phyloP scores from a whole-genome alignment of 2,329 filamentous ascomycete genomes.

The Nigrospora oryzae region DNA sequence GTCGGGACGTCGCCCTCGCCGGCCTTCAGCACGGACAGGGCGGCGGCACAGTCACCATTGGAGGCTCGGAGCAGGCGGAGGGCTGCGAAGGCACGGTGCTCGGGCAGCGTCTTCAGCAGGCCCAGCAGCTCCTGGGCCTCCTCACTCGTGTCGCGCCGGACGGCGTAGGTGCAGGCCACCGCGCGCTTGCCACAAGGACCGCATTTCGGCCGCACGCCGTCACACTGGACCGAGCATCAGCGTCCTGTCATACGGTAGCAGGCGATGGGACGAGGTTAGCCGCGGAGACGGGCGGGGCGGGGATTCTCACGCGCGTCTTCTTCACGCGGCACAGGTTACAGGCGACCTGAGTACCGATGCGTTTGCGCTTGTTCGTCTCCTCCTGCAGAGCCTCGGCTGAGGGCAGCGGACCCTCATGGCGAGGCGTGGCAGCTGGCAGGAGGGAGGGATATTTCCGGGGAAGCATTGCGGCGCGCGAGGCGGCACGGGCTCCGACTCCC shows the following conservation, averaged over 20 bases:
- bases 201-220: background rate
- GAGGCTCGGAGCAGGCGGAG: background rate
- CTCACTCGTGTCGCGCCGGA: background rate
- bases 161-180: background rate
- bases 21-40: background rate
- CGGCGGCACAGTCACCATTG: background rate
- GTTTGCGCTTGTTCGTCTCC: constrained; percentile 1
- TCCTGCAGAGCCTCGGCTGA: background rate
- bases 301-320: background rate
- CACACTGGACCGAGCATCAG: background rate
- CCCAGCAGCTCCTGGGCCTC: background rate
- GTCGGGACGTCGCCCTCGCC: background rate
- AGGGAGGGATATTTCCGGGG: background rate
- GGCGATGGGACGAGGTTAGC: background rate
- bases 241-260: background rate
- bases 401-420: background rate
- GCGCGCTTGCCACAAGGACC: constrained; percentile 1
- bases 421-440: background rate
- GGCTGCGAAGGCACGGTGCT: background rate
- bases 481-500: too few species aligned
- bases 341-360: constrained; percentile 1
- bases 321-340: constrained; percentile 1
- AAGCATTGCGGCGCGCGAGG: background rate
- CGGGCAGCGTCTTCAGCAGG: background rate
- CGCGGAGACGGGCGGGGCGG: background rate